phyloP scores from a whole-genome alignment of 805 yeast genomes.

The Ogataea nitratoaversa region DNA sequence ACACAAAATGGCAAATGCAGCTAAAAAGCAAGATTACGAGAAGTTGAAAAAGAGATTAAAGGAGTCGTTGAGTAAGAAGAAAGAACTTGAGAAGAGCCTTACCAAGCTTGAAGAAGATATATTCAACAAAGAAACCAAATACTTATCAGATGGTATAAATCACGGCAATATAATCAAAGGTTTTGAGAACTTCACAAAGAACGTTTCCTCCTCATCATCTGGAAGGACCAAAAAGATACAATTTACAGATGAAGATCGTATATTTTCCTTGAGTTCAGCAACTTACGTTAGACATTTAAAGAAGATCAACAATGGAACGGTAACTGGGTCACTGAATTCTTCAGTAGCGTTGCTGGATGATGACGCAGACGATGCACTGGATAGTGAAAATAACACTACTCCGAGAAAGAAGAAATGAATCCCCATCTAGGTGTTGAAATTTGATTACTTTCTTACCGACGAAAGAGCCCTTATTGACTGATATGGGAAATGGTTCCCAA shows the following conservation, averaged over 20 bases:
- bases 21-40: conserved; percentile 48
- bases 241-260: conserved; percentile 71
- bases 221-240: conserved; percentile 44
- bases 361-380: conserved; percentile 18
- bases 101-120: conserved; percentile 70
- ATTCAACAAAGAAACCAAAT: conserved; percentile 71
- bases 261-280: conserved; percentile 73
- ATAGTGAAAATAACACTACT: conserved; percentile 16
- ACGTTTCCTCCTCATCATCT: conserved; percentile 22
- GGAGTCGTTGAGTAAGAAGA: conserved; percentile 56
- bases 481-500: too few relatives aligned
- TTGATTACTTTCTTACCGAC: too few relatives aligned
- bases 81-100: conserved; percentile 59
- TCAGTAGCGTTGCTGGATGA: conserved; percentile 12
- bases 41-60: conserved; percentile 62
- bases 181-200: conserved; percentile 72
- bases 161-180: conserved; percentile 88
- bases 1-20: conserved; percentile 12
- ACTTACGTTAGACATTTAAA: conserved; percentile 61
- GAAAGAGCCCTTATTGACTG: too few relatives aligned
- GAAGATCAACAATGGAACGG: conserved; percentile 36
- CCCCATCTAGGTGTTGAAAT: too few relatives aligned
- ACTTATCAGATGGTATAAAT: conserved; percentile 61
- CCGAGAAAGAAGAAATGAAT: conserved; percentile 15
- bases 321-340: conserved; percentile 12